Evolutionary conservation across 176 grass and related monocot genomes (phyloP).

Genomic region (Oryza nivara): DNA sequence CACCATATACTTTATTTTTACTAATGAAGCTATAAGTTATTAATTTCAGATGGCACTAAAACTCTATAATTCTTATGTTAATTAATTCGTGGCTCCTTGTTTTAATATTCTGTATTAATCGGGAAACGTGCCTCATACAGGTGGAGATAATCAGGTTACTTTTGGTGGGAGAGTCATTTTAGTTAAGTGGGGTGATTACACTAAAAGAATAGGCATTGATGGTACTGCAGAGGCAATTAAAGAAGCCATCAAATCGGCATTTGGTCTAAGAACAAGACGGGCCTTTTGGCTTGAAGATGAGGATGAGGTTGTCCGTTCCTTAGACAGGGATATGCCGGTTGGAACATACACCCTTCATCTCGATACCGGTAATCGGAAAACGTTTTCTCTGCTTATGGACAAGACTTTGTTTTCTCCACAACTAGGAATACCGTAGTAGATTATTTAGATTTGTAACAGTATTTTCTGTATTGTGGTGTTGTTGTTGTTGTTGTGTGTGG

Average conservation of each 20-base stretch:
- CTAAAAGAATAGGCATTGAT: conserved; percentile 94
- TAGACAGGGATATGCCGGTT: conserved; percentile 93
- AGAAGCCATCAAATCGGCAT: conserved; percentile 91
- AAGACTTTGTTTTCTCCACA: conserved; percentile 26
- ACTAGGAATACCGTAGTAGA: conserved; percentile 9
- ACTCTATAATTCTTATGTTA: conserved; percentile 10
- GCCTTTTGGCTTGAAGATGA: conserved; percentile 99
- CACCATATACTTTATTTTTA: background rate
- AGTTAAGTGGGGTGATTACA: conserved; percentile 95
- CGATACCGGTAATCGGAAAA: conserved; percentile 68
- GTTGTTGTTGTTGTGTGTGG: too few species aligned
- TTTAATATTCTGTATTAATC: conserved; percentile 30
- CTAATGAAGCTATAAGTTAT: background rate
- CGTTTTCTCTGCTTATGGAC: background rate
- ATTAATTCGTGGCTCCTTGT: background rate
- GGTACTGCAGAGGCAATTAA: conserved; percentile 87
- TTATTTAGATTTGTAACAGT: background rate
- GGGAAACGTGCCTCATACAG: conserved; percentile 39
- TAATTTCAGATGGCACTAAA: background rate
- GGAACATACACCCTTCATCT: conserved; percentile 94
- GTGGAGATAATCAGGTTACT: conserved; percentile 66
- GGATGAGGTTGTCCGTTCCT: conserved; percentile 78
- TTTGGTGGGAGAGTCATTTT: conserved; percentile 89
- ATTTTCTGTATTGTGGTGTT: too few species aligned
- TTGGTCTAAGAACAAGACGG: conserved; percentile 90